Base-by-base conservation (phyloP, 108 stramenopile genomes). In the Cyclotella sp. region DNA sequence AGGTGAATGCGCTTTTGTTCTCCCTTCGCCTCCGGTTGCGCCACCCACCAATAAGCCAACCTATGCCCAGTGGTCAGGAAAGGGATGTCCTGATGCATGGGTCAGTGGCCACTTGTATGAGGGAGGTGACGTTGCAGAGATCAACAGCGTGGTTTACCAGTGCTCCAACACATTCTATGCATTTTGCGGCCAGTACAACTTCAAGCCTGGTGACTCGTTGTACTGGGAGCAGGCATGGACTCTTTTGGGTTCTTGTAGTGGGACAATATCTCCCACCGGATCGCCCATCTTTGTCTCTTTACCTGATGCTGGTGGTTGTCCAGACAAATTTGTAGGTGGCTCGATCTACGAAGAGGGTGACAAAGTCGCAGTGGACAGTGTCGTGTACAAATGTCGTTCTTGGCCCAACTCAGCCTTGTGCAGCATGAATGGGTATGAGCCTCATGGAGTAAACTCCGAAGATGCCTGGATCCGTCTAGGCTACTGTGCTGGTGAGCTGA, bases 301-400 rank as follows among this genome's bases (percentile, higher is more conserved):
- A 3, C 1, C 19, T 3, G 9, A 58, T 1, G 43, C 40, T 24
- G 70, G 41, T 28, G 72, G 72, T 3, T 63, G 62, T 14, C 52
- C 73, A 14, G 62, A 55, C 0, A 49, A 39, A 44, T 73, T 22
- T 9, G 18, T 16, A 0, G 15, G 1, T 40, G 62, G 61, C 9
- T 12, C 72, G 3, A 19, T 3, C 0, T 73, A 73, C 34, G 47
- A 73, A 28, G 61, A 30, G 4, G 62, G 62, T 19, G 72, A 73
- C 30, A 47, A 52, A 61, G 72, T 73, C 30, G 39, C 60, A 9
- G 18, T 73, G 10, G 19, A 34, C 24, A 9, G 2, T 19, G 0
- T 52, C 0, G 72, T 59, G 1, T 71, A 45, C 57, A 41, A 59
- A 42, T 71, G 70, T 57, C 28, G n/a, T 9, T 44, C 70, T 5